Evolutionary conservation across 192 early-diverging fungal genomes (phyloP), one percentile per base, ranked within the genome.

Genomic region (Coemansia sp.): DNA sequence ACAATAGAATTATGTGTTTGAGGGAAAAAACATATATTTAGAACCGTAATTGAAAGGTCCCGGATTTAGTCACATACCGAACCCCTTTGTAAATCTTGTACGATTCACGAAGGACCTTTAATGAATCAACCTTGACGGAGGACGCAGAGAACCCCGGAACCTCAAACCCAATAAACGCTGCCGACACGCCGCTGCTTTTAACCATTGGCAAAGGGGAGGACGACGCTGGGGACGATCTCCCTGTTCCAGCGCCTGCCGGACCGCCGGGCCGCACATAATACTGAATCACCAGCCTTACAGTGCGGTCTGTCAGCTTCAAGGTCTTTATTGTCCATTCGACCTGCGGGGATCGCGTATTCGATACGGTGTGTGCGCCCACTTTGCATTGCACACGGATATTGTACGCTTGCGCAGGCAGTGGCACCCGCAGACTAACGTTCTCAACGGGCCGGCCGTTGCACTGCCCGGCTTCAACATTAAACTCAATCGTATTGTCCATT

Each of bases 21-120:
- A 25, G 12, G 10, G 43, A 20, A 20, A 13, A 46, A n/a, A 18
- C 15, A 30, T 8, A 34, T 34, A 21, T 25, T 40, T 49, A 79
- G 33, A 79, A 73, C 26, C 76, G 76, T 31, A 79, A 40, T 26
- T 79, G 71, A 33, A 67, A 79, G 0, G 71, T 60, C 0, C 76
- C 76, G 1, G 76, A 67, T 58, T 63, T 64, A 18, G 76, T 79
- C 12, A 69, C 57, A 40, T 72, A 73, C 3, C 71, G 67, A 56
- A 79, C 76, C 18, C 76, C 76, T 42, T 79, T 79, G 53, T 67
- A 73, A 26, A 72, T 25, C 63, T 79, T 79, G 67, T 79, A 79
- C 0, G 76, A 68, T 58, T 79, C 76, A 23, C 70, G 59, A n/a
- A 73, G 39, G 28, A 79, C 26, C 43, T 62, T 66, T 31, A 79